These are phyloP conservation scores for Tolypocladium paradoxum DNA, from an alignment of 2,329 filamentous ascomycete species.

Conservation along the genomic window DNA sequence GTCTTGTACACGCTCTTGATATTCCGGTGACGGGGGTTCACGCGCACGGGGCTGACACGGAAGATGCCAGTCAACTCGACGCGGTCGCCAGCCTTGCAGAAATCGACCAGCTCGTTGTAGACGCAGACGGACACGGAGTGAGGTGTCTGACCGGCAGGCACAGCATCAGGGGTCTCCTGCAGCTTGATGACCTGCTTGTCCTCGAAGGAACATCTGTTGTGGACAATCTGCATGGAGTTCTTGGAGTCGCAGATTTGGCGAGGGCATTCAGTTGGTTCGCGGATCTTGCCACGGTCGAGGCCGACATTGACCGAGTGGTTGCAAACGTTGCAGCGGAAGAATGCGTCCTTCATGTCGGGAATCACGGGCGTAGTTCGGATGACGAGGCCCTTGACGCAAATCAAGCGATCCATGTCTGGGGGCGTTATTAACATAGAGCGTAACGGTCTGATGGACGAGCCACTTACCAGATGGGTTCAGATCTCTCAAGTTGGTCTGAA, in stretches of 20 bases:
- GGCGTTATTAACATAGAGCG: neutral
- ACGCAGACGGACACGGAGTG: conserved; percentile 94
- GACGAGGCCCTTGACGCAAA: conserved; percentile 90
- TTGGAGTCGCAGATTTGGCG: conserved; percentile 68
- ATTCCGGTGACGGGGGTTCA: conserved; percentile 85
- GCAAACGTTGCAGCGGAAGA: conserved; percentile 92
- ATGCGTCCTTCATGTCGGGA: conserved; percentile 97
- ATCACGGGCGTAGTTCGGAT: conserved; percentile 95
- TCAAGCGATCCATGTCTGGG: conserved; percentile 84
- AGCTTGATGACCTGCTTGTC: conserved; percentile 99
- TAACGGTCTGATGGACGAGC: neutral
- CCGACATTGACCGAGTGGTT: conserved; percentile 84
- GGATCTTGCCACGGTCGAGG: conserved; percentile 91
- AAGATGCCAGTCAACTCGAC: conserved; percentile 96
- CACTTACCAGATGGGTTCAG: conserved; percentile 69
- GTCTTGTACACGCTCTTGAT: conserved; percentile 98
- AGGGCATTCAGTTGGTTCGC: conserved; percentile 84
- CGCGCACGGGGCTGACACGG: conserved; percentile 82
- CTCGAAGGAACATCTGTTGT: conserved; percentile 88
- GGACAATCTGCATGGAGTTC: conserved; percentile 97
- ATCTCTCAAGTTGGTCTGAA: conserved; percentile 82
- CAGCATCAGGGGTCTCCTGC: conserved; percentile 90
- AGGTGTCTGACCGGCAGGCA: conserved; percentile 91
- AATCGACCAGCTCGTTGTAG: conserved; percentile 93
- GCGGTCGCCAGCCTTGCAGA: conserved; percentile 95